Base-by-base conservation (phyloP, 192 early-diverging fungal species). In the Coemansia sp. region DNA sequence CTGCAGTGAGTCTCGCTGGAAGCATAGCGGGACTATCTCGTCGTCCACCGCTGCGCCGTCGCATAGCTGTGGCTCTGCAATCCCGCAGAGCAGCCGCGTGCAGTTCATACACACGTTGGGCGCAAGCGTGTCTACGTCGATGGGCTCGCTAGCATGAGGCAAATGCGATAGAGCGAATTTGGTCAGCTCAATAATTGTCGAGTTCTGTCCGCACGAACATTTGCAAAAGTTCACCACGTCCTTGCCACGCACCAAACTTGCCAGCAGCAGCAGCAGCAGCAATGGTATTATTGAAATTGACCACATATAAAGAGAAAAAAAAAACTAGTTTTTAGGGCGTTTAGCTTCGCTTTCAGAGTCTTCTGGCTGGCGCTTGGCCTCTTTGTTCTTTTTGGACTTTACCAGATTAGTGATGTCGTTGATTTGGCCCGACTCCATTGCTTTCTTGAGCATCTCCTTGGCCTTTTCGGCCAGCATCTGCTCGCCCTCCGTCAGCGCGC, bases 21-120 rank as follows among this genome's bases (percentile, higher is more conserved):
- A 79, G 41, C 76, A 79, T 51, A 79, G 56, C 56, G 76, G 76
- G 32, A 69, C 61, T 17, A 72, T 69, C 41, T 79, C 76, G 3
- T 79, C 76, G 43, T 64, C 76, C 11, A 65, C 66, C 12, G 76
- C 76, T 23, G 76, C 70, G 14, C 76, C 76, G 44, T 72, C 76
- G 45, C 76, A 79, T 57, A 79, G 34, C n/a, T 64, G 44, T 10
- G 76, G 76, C 47, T 79, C 76, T 0, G 70, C 70, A 0, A 62
- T 64, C 0, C 69, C 69, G 48, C 76, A 79, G 23, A 79, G 43
- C 36, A 62, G 36, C 38, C 70, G 60, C 2, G 76, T 79, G 52
- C 76, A 79, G 59, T 79, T 79, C 76, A 79, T 79, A 30, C 76
- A 79, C 42, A 69, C 70, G 39, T 69, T 79, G 16, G 76, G 76